A percentile compares a stretch with the other conserved stretches of the same genome.
These are phyloP conservation scores for Coniferiporia sulphurascens DNA, from an alignment of 1,284 basidiomycete genomes.

Conservation along the genomic window DNA sequence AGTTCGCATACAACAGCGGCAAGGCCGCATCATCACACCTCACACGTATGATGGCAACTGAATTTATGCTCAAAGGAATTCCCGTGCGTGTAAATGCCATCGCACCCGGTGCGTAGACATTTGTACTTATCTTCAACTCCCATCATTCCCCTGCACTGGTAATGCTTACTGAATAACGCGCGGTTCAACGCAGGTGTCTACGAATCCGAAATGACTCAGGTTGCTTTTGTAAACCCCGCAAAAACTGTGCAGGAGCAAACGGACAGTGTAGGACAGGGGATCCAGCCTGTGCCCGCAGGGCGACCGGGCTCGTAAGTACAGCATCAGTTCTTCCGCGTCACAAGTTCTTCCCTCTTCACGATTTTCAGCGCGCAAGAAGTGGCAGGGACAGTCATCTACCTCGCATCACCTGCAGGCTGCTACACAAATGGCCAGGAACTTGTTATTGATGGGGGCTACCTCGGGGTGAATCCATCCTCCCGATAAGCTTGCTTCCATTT, in stretches of 20 bases:
- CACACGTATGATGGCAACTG: slow-evolving; percentile 69
- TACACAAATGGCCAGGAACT: slow-evolving; percentile 75
- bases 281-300: slow-evolving; percentile 54
- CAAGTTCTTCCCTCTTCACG: background rate
- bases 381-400: slow-evolving; percentile 68
- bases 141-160: background rate
- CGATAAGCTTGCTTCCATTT: slow-evolving; percentile 14
- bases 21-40: slow-evolving; percentile 75
- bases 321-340: background rate
- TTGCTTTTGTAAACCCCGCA: slow-evolving; percentile 34
- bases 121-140: background rate
- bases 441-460: slow-evolving; percentile 66
- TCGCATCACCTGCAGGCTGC: slow-evolving; percentile 63
- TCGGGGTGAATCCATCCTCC: slow-evolving; percentile 63
- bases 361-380: slow-evolving; percentile 56
- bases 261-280: slow-evolving; percentile 49
- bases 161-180: too few relatives aligned
- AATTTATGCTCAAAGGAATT: slow-evolving; percentile 62
- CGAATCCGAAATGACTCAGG: slow-evolving; percentile 70
- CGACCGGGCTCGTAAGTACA: slow-evolving; percentile 59
- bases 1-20: slow-evolving; percentile 77
- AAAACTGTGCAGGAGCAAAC: slow-evolving; percentile 34
- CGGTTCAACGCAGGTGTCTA: slow-evolving; percentile 45
- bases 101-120: slow-evolving; percentile 41
- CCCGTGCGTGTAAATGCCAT: slow-evolving; percentile 69